phyloP scores from a whole-genome alignment of 2,329 filamentous ascomycete genomes.

The Xylariaceae sp. region DNA sequence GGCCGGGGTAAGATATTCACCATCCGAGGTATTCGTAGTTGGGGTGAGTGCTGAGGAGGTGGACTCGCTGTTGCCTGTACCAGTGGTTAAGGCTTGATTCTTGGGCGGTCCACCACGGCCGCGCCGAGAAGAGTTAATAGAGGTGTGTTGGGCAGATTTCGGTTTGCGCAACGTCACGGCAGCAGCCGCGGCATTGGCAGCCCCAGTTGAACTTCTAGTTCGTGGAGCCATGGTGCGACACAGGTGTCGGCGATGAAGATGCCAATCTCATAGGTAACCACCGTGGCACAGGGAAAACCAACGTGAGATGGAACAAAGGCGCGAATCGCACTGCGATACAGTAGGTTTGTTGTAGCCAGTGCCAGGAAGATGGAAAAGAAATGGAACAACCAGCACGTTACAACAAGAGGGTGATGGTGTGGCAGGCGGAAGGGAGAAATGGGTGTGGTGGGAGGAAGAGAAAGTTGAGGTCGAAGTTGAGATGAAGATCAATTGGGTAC shows the following conservation, averaged over 20 bases:
- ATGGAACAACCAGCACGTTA: too few relatives aligned
- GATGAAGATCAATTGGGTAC: background rate
- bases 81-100: slow-evolving; percentile 19
- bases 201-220: slow-evolving; percentile 16
- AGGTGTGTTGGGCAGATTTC: slow-evolving; percentile 4
- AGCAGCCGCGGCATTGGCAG: background rate
- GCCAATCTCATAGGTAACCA: background rate
- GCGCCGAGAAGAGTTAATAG: slow-evolving; percentile 21
- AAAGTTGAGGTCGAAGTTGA: background rate
- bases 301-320: background rate
- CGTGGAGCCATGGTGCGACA: slow-evolving; percentile 26
- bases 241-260: background rate
- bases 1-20: slow-evolving; percentile 41
- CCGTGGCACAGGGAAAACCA: background rate
- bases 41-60: slow-evolving; percentile 37
- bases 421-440: too few relatives aligned
- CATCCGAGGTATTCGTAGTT: slow-evolving; percentile 29
- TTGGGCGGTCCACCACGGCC: slow-evolving; percentile 32
- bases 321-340: background rate
- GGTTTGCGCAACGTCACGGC: slow-evolving; percentile 2
- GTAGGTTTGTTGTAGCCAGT: too few relatives aligned
- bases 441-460: too few relatives aligned
- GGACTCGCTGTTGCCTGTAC: slow-evolving; percentile 29
- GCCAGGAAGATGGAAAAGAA: background rate
- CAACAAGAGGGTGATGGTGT: too few relatives aligned